These are phyloP conservation scores for Candida nitratophila DNA, from an alignment of 805 yeast species.

Conservation along the genomic window DNA sequence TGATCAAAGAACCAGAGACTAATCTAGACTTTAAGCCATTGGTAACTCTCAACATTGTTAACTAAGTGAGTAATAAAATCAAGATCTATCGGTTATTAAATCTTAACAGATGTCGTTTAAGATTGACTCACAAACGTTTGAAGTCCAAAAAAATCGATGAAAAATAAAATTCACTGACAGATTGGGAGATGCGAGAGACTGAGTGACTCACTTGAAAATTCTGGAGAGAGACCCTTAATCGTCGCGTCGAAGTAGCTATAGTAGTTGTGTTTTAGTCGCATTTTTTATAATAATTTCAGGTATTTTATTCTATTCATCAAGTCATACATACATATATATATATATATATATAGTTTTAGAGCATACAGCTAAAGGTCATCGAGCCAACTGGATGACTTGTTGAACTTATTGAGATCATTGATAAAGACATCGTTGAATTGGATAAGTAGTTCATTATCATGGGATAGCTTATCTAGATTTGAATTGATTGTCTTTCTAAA, in stretches of 20 bases:
- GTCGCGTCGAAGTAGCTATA: no score
- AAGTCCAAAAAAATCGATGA: background rate
- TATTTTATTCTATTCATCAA: no score
- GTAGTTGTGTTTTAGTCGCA: no score
- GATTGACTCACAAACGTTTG: no score
- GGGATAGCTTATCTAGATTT: background rate
- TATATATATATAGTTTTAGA: no score
- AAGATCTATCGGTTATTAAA: no score
- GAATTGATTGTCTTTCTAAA: background rate
- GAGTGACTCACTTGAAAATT: no score
- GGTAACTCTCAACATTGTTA: slow-evolving; percentile 11
- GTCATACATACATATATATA: no score
- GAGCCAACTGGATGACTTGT: background rate
- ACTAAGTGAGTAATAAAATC: background rate
- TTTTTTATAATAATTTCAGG: no score
- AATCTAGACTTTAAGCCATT: slow-evolving; percentile 2
- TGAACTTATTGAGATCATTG: background rate
- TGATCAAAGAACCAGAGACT: slow-evolving; percentile 7
- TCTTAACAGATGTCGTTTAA: no score
- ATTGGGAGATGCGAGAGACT: background rate
- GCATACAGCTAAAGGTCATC: background rate
- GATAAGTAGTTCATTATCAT: background rate
- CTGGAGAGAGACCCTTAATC: no score
- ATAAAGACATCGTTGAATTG: background rate
- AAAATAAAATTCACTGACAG: background rate